phyloP scores from a whole-genome alignment of 306 rosid genomes.

The Pueraria montana region DNA sequence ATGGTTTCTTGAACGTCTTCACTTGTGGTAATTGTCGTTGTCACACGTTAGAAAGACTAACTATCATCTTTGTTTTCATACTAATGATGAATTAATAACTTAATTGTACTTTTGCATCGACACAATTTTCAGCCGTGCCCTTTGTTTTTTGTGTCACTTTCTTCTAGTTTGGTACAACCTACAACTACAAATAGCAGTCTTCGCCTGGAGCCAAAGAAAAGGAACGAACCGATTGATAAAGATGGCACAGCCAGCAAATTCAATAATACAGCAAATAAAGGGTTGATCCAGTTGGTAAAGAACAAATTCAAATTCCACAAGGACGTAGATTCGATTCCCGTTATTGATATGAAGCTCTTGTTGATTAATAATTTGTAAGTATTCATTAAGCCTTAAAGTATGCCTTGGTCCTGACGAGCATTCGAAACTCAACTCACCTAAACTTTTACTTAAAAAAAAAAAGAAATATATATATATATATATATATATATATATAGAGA shows the following conservation, averaged over 20 bases:
- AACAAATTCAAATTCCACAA: no score
- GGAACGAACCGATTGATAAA: not conserved
- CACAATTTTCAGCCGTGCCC: not conserved
- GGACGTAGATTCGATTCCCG: no score
- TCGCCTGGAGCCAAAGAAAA: not conserved
- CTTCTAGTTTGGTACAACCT: constrained; percentile 39
- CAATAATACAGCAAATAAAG: no score
- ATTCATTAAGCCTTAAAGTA: no score
- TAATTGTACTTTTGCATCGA: not conserved
- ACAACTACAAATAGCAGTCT: not conserved
- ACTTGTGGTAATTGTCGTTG: not conserved
- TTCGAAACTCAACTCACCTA: no score
- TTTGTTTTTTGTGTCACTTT: constrained; percentile 27
- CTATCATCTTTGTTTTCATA: not conserved
- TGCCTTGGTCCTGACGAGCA: no score
- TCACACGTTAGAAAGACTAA: not conserved
- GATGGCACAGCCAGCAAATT: constrained; percentile 8
- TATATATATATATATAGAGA: no score
- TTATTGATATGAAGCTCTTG: no score
- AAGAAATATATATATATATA: no score
- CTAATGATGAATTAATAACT: not conserved
- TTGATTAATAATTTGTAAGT: no score
- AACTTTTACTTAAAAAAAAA: no score
- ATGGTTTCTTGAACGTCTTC: not conserved
- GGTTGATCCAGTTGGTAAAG: no score